These are phyloP conservation scores for Nissolia schottii DNA, from an alignment of 306 rosid genomes.

Conservation along the genomic window DNA sequence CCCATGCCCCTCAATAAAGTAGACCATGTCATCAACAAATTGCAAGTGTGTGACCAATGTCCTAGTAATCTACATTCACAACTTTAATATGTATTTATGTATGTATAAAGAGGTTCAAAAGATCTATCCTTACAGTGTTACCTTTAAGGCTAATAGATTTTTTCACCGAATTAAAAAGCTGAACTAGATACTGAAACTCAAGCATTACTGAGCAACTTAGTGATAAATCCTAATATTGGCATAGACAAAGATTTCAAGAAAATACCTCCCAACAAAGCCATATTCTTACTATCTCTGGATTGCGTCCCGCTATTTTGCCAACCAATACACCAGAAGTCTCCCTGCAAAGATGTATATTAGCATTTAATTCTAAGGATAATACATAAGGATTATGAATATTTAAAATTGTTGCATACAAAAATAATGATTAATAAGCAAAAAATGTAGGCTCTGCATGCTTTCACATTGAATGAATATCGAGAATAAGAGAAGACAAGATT, in stretches of 20 bases:
- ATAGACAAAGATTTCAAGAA: constrained; percentile 8
- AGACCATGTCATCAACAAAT: not conserved
- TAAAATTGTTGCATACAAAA: constrained; percentile 8
- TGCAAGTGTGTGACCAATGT: not conserved
- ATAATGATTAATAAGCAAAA: not conserved
- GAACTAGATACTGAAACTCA: not conserved
- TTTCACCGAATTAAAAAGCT: not conserved
- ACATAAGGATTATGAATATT: constrained; percentile 5
- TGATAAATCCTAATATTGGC: not conserved
- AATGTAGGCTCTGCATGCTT: not conserved
- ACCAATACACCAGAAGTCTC: constrained; percentile 86
- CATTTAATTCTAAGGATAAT: not conserved
- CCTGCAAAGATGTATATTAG: constrained; percentile 51
- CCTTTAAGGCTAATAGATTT: not conserved
- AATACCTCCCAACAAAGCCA: constrained; percentile 95
- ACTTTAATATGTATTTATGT: not conserved
- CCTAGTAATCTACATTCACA: not conserved
- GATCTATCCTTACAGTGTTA: not conserved
- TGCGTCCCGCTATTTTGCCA: constrained; percentile 97
- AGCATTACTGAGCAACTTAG: constrained; percentile 7
- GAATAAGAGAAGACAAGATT: not conserved
- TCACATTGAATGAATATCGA: constrained; percentile 2
- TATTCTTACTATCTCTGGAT: constrained; percentile 77
- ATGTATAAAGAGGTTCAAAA: not conserved
- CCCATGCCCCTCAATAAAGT: not conserved